These are phyloP conservation scores for Tulasnella sp. DNA, from an alignment of 768 basidiomycete species.

Conservation along the genomic window DNA sequence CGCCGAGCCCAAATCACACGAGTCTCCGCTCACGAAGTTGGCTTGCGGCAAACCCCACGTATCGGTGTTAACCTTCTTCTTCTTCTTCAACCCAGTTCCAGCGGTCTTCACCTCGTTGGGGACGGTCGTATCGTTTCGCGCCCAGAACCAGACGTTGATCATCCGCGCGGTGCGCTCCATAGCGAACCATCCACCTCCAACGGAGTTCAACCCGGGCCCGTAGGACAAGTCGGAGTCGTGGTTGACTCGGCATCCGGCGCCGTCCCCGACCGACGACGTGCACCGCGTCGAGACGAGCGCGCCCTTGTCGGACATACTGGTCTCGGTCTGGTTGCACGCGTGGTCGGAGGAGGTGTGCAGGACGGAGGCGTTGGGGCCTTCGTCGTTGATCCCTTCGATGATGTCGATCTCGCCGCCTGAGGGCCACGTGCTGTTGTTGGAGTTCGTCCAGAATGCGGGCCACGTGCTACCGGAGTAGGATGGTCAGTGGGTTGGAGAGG, in stretches of 20 bases:
- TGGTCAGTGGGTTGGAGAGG: background rate
- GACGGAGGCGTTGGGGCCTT: slow-evolving; percentile 5
- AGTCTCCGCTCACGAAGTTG: slow-evolving; percentile 1
- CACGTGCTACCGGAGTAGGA: slow-evolving; percentile 24
- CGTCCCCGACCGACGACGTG: background rate
- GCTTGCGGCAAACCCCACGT: slow-evolving; percentile 14
- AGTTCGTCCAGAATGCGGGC: slow-evolving; percentile 31
- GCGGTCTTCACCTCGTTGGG: slow-evolving; percentile 1
- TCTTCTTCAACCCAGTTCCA: background rate
- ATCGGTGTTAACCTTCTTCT: background rate
- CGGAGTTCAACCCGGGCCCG: slow-evolving; percentile 13
- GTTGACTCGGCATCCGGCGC: slow-evolving; percentile 11
- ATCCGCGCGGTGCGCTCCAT: background rate
- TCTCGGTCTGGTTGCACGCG: slow-evolving; percentile 40
- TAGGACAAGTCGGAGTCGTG: background rate
- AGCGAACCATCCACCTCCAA: slow-evolving; percentile 11
- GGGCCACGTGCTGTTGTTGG: slow-evolving; percentile 32
- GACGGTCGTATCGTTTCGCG: background rate
- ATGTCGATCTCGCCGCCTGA: slow-evolving; percentile 24
- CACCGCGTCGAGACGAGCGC: background rate
- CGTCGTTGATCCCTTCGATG: slow-evolving; percentile 25
- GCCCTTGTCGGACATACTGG: slow-evolving; percentile 10
- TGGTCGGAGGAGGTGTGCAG: slow-evolving; percentile 30
- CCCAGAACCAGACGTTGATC: slow-evolving; percentile 11
- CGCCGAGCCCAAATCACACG: slow-evolving; percentile 12